A percentile compares a stretch with the other conserved stretches of the same genome.
Evolutionary conservation across 345 rosid genomes (phyloP).

Genomic region (Leavenworthia alabamica): DNA sequence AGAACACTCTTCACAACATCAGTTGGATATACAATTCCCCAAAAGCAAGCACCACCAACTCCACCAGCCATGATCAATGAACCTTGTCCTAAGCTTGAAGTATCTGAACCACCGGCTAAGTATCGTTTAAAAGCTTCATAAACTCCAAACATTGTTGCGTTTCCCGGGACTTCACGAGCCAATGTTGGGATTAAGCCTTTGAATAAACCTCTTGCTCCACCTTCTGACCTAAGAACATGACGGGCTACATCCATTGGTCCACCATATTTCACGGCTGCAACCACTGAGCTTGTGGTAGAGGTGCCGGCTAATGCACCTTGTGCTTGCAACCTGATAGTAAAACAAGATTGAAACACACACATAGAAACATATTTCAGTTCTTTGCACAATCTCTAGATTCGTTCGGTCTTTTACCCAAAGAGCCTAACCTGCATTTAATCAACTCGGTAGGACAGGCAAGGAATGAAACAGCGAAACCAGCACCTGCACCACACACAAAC

Average conservation of each 20-base stretch:
- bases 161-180: slow-evolving; percentile 93
- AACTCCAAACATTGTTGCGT: slow-evolving; percentile 80
- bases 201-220: slow-evolving; percentile 78
- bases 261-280: slow-evolving; percentile 62
- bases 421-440: slow-evolving; percentile 83
- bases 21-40: slow-evolving; percentile 79
- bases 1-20: slow-evolving; percentile 93
- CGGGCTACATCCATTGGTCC: slow-evolving; percentile 97
- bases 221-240: slow-evolving; percentile 81
- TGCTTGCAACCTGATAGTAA: slow-evolving; percentile 73
- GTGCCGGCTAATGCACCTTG: slow-evolving; percentile 65
- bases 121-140: slow-evolving; percentile 75
- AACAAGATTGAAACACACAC: slow-evolving; percentile 13
- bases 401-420: no score
- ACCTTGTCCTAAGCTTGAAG: slow-evolving; percentile 83
- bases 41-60: slow-evolving; percentile 79
- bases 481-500: slow-evolving; percentile 75
- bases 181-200: slow-evolving; percentile 90
- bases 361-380: not conserved
- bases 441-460: slow-evolving; percentile 98
- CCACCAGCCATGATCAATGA: slow-evolving; percentile 83
- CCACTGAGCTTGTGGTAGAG: slow-evolving; percentile 33
- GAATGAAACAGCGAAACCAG: slow-evolving; percentile 92
- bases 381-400: not conserved
- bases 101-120: slow-evolving; percentile 83